phyloP scores from a whole-genome alignment of 169 alveolate species.

The Miamiensis avidus region DNA sequence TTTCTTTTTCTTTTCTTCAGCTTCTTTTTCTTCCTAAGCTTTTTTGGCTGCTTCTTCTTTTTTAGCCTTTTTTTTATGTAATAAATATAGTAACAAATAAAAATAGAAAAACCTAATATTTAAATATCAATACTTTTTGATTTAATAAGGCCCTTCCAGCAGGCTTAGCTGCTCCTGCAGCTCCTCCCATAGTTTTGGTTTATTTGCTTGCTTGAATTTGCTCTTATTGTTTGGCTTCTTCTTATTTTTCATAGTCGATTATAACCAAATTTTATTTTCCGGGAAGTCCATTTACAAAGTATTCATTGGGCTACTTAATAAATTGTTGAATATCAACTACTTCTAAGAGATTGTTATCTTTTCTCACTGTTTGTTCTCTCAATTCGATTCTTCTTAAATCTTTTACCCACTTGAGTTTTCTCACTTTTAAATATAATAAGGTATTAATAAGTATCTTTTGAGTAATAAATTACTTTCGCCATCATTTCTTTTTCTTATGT shows the following conservation, averaged over 20 bases:
- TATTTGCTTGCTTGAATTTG: neutral
- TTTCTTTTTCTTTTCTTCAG: conserved; percentile 53
- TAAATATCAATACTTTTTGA: no score
- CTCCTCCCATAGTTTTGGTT: conserved; percentile 39
- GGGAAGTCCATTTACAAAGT: conserved; percentile 35
- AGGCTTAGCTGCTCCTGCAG: conserved; percentile 56
- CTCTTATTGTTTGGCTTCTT: conserved; percentile 31
- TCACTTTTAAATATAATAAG: conserved; percentile 38
- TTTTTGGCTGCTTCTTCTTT: conserved; percentile 47
- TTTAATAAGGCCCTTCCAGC: no score
- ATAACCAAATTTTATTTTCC: conserved; percentile 29
- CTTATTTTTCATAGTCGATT: conserved; percentile 40
- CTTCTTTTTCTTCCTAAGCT: conserved; percentile 33
- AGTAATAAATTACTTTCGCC: conserved; percentile 59
- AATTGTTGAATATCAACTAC: conserved; percentile 58
- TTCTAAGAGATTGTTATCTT: conserved; percentile 57
- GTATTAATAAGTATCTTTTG: conserved; percentile 49
- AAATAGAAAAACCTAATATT: no score
- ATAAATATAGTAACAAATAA: no score
- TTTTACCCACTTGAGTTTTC: conserved; percentile 20
- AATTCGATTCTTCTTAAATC: conserved; percentile 54
- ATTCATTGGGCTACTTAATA: conserved; percentile 53
- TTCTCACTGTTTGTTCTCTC: conserved; percentile 63
- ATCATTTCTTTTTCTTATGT: conserved; percentile 69
- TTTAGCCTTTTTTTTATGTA: conserved; percentile 67